Conservation (phyloP, 2,329 filamentous ascomycete genomes). For the Trichoderma polysporum region DNA sequence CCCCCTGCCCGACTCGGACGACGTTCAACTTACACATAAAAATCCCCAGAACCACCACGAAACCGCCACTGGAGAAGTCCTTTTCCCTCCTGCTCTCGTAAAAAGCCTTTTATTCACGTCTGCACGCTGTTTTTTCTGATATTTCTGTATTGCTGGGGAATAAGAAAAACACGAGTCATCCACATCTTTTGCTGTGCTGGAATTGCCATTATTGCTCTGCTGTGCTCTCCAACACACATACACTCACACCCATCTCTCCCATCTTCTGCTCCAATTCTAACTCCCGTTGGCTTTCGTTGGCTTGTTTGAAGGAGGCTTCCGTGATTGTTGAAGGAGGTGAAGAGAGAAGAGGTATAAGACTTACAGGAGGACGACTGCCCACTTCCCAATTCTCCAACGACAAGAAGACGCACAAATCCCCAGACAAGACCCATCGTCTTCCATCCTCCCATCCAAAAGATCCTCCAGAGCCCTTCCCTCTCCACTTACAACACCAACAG, state of each 20-base stretch:
- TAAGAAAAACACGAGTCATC: background rate
- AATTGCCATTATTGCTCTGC: background rate
- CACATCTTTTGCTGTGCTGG: background rate
- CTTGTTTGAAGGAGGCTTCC: background rate
- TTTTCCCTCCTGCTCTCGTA: background rate
- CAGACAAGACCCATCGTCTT: background rate
- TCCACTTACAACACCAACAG: conserved; percentile 9
- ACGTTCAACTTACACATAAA: conserved; percentile 19
- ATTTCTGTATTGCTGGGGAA: background rate
- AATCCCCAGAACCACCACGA: conserved; percentile 20
- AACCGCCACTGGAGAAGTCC: conserved; percentile 12
- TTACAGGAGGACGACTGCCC: background rate
- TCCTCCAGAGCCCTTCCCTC: conserved; percentile 8
- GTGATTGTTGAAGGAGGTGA: background rate
- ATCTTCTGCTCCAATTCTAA: background rate
- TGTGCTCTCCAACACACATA: background rate
- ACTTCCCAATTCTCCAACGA: background rate
- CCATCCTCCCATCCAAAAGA: background rate
- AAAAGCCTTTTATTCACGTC: background rate
- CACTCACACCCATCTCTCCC: background rate
- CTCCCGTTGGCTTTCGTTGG: background rate
- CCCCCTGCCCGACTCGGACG: conserved; percentile 15
- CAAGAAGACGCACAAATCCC: background rate
- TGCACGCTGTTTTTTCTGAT: background rate
- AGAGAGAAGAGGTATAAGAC: background rate